Evolutionary conservation across 1,284 basidiomycete genomes (phyloP), one percentile per base, ranked within the genome.

Genomic region (Psilocybe mexicana): DNA sequence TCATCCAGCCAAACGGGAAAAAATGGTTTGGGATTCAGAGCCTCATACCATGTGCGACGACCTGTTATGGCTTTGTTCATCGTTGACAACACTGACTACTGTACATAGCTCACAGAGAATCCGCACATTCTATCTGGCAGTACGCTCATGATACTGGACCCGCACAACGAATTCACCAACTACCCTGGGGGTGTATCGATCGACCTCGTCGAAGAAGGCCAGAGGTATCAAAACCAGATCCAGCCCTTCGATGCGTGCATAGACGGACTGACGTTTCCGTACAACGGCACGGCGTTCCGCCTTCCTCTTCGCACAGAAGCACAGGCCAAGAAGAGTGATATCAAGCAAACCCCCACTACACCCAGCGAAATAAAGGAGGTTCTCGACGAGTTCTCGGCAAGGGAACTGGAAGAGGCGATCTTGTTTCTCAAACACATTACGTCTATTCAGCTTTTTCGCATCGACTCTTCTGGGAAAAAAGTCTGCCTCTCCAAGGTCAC

Each of bases 1-100:
- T 10, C 26, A 10, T n/a, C 30, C 51, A 81, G 79, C 0, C 80
- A 79, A 68, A 81, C 78, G 4, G 81, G 81, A 25, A 83, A 82
- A 61, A 80, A 78, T 59, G 81, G 81, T 0, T 70, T 81, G 8
- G 81, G 81, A 0, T 80, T 82, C 58, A 69, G 79, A 11, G 75
- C 78, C 0, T 77, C 73, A 38, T 82, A 80, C 61, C 80, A 83
- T 64, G 79, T 81, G 68, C 18, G 77, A 42, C 26, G 6, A 38
- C 14, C 2, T 28, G 45, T 18, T 18, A 18, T 18, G 18, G 18
- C 12, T 42, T 38, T 26, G 54, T n/a, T 12, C 40, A 25, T 30
- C 25, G 5, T 12, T 12, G 23, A 33, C 50, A 1, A 51, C 5
- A 8, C 38, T 47, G 23, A 38, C 18, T 12, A n/a, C 23, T 14